A percentile compares a stretch with the other conserved stretches of the same genome.
phyloP scores from a whole-genome alignment of 495 filamentous ascomycete species.

The Neurospora cerealis region DNA sequence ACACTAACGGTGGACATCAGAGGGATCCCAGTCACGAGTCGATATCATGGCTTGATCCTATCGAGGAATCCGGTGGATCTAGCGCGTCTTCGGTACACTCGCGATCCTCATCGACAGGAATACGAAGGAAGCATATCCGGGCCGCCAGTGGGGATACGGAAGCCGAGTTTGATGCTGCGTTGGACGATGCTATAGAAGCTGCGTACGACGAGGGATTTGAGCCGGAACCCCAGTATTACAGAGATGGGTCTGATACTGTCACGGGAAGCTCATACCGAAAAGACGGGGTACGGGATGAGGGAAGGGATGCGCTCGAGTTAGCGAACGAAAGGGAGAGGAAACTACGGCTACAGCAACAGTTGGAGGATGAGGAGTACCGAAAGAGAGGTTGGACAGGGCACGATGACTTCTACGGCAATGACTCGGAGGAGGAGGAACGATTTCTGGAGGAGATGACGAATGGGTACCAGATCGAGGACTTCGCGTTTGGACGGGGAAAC shows the following conservation, averaged over 20 bases:
- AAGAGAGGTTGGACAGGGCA: conserved; percentile 12
- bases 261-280: conserved; percentile 37
- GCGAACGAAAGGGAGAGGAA: conserved; percentile 45
- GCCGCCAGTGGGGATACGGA: conserved; percentile 67
- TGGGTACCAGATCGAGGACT: conserved; percentile 80
- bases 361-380: conserved; percentile 29
- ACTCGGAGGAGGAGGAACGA: conserved; percentile 86
- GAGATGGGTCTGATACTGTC: conserved; percentile 37
- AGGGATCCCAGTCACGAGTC: conserved; percentile 61
- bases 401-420: conserved; percentile 51
- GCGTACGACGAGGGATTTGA: conserved; percentile 92
- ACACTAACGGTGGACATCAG: conserved; percentile 31
- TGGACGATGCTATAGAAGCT: conserved; percentile 93
- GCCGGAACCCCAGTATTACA: conserved; percentile 45
- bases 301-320: conserved; percentile 59
- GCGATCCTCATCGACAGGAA: conserved; percentile 56
- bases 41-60: conserved; percentile 91
- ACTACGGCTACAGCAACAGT: conserved; percentile 27
- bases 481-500: conserved; percentile 63
- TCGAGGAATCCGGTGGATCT: conserved; percentile 87
- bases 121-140: conserved; percentile 57
- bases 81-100: conserved; percentile 75
- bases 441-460: conserved; percentile 87
- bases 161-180: conserved; percentile 87
- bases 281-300: conserved; percentile 67